A percentile compares a stretch with the other conserved stretches of the same genome.
These are phyloP conservation scores for Lagenaria siceraria DNA, from an alignment of 306 rosid species.

Conservation along the genomic window DNA sequence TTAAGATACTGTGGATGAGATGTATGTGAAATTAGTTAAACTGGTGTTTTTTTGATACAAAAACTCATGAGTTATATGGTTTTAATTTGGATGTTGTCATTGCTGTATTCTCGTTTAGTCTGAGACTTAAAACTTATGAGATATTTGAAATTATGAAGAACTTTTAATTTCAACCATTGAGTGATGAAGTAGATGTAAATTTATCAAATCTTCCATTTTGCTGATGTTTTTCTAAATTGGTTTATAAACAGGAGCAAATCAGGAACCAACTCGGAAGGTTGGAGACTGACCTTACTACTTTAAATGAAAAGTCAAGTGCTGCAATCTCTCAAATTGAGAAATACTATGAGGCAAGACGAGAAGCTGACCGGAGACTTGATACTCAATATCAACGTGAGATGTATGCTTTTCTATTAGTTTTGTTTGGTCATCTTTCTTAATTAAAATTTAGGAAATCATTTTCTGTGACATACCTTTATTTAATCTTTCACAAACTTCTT, in stretches of 20 bases:
- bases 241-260: constrained; percentile 57
- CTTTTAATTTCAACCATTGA: background rate
- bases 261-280: constrained; percentile 51
- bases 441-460: background rate
- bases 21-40: background rate
- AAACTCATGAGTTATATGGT: background rate
- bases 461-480: background rate
- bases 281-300: constrained; percentile 44
- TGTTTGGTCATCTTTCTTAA: background rate
- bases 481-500: background rate
- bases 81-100: background rate
- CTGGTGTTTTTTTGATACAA: background rate
- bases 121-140: background rate
- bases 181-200: background rate
- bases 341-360: constrained; percentile 66
- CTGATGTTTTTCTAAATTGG: background rate
- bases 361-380: constrained; percentile 62
- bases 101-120: background rate
- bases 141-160: background rate
- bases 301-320: constrained; percentile 38
- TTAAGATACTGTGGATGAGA: background rate
- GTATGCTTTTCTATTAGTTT: constrained; percentile 32
- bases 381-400: constrained; percentile 68
- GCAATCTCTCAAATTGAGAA: constrained; percentile 49
- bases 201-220: background rate